Evolutionary conservation across 495 filamentous ascomycete species (phyloP).

Genomic region (Penicillium soppii): DNA sequence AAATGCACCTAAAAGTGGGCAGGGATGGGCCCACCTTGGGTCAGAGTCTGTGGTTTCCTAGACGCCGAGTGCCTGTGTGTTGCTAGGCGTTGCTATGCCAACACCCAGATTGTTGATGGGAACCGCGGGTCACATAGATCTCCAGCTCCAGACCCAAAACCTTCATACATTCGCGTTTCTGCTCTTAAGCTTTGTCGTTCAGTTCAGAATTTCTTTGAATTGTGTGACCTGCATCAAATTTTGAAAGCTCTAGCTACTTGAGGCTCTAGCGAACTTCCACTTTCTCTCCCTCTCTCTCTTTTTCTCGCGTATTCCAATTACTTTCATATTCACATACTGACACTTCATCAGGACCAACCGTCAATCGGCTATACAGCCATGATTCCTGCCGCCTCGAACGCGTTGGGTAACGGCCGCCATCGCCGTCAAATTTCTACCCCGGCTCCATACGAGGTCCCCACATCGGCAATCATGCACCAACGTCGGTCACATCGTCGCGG

Average conservation of each 20-base stretch:
- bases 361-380: conserved; percentile 29
- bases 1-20: conserved; percentile 10
- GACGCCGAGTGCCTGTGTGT: conserved; percentile 30
- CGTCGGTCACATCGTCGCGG: conserved; percentile 64
- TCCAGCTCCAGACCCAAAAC: conserved; percentile 25
- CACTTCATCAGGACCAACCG: conserved; percentile 32
- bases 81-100: conserved; percentile 40
- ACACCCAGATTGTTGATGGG: conserved; percentile 46
- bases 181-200: conserved; percentile 18
- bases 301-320: conserved; percentile 18
- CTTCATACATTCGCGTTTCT: conserved; percentile 29
- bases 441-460: conserved; percentile 58
- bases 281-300: conserved; percentile 19
- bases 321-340: conserved; percentile 39
- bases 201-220: conserved; percentile 10
- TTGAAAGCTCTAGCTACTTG: conserved; percentile 8
- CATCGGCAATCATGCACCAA: conserved; percentile 16
- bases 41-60: conserved; percentile 34
- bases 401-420: conserved; percentile 53
- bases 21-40: conserved; percentile 20
- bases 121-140: conserved; percentile 39
- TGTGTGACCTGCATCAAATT: conserved; percentile 9
- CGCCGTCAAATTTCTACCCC: conserved; percentile 89
- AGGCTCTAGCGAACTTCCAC: conserved; percentile 21
- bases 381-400: conserved; percentile 22